These are phyloP conservation scores for Paraglomus brasilianum DNA, from an alignment of 192 early-diverging fungal genomes.

Conservation along the genomic window DNA sequence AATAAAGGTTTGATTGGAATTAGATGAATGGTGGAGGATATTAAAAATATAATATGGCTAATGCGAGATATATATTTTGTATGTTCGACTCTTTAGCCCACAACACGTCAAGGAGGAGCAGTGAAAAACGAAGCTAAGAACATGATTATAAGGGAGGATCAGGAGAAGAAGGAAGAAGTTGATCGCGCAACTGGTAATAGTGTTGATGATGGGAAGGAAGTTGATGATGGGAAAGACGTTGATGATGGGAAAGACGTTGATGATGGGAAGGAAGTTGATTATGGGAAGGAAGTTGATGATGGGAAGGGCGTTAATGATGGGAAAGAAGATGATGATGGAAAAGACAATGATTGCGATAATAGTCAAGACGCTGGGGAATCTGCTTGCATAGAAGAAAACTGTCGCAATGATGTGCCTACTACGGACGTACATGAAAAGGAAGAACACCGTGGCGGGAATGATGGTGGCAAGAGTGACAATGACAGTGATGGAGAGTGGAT, in stretches of 20 bases:
- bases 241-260: neutral
- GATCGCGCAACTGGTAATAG: slow-evolving; percentile 7
- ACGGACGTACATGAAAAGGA: neutral
- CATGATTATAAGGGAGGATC: neutral
- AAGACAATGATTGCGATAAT: slow-evolving; percentile 8
- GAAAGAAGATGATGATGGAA: neutral
- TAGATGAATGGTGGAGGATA: no score
- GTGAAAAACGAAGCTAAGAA: neutral
- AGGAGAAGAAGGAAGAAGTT: neutral
- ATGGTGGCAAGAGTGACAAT: slow-evolving; percentile 6
- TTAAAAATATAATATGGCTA: no score
- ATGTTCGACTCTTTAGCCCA: slow-evolving; percentile 10
- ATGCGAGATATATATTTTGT: no score
- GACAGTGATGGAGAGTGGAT: slow-evolving; percentile 29
- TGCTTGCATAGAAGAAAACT: neutral
- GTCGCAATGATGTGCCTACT: neutral
- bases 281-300: slow-evolving; percentile 13
- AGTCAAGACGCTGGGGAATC: neutral
- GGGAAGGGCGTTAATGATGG: slow-evolving; percentile 7
- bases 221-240: neutral
- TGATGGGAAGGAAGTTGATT: slow-evolving; percentile 22
- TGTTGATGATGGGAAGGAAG: slow-evolving; percentile 12
- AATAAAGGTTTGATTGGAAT: slow-evolving; percentile 4
- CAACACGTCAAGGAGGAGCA: slow-evolving; percentile 33
- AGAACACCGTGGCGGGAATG: neutral